Evolutionary conservation across 2,329 filamentous ascomycete species (phyloP), one percentile per base, ranked within the genome.

Genomic region (Stemphylium lycopersici): DNA sequence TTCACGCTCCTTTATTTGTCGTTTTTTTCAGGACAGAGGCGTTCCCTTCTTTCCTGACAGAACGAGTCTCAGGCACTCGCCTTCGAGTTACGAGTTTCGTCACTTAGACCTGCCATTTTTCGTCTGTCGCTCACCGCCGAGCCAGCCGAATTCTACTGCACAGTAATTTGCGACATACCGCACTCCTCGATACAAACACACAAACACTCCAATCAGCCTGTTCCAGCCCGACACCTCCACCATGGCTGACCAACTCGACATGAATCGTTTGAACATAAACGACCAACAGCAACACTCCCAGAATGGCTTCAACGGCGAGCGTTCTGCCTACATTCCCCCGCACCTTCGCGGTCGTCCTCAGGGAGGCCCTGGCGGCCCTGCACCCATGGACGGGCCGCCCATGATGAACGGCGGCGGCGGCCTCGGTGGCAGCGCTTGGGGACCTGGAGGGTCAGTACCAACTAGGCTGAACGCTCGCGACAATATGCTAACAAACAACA

Each of bases 261-360:
- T 93, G 85, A 84, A 83, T 75, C 86, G 87, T 74, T 82, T 93
- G 71, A 88, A 80, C 78, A 81, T 93, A 62, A 86, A 84, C 74
- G 85, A 88, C 64, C 85, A 83, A 58, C 81, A 86, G 77, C 84
- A 87, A 73, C 84, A 83, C 65, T 75, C 78, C 47, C 52, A 55
- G 47, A 77, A 79, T 70, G 78, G 75, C 72, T 76, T 78, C 68
- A 79, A 81, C 63, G 68, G 71, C 56, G 82, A 79, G 66, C 88
- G 88, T 71, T 90, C 90, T 74, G 82, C 85, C 52, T 95, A 95
- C 82, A 92, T 95, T 65, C 90, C 90, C 64, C 90, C 90, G 77
- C 91, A 95, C 78, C 87, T 93, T 83, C 87, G 90, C 73, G 72
- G 72, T 36, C 72, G 74, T 54, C 71, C 75, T 53, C 61, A 60